Conservation (phyloP, 2,329 filamentous ascomycete genomes). For the Penicillium sp. region DNA sequence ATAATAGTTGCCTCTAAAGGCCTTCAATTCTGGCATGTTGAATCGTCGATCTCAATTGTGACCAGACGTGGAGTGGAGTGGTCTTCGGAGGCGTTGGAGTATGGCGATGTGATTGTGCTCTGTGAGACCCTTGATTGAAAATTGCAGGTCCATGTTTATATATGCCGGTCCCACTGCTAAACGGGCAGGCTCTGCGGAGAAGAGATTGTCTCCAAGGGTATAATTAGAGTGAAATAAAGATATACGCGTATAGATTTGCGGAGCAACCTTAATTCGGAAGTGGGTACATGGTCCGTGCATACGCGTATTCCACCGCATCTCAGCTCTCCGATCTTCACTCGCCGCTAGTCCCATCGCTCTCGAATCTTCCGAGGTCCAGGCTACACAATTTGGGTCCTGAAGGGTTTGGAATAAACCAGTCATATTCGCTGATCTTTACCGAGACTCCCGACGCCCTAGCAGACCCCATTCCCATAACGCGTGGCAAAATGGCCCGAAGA, state of each 20-base stretch:
- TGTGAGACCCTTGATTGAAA: too few species aligned
- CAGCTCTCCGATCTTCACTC: background rate
- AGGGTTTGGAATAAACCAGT: background rate
- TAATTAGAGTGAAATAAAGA: background rate
- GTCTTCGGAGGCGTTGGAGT: background rate
- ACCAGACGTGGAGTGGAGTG: background rate
- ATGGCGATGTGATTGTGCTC: background rate
- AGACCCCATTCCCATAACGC: background rate
- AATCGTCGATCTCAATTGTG: background rate
- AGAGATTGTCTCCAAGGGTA: background rate
- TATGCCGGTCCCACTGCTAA: background rate
- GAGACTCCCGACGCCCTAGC: background rate
- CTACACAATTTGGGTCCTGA: background rate
- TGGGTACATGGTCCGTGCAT: conserved; percentile 3
- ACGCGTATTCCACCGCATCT: background rate
- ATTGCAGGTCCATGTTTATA: background rate
- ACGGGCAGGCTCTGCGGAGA: background rate
- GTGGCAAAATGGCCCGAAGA: conserved; percentile 19
- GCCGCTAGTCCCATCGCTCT: background rate
- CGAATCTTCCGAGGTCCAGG: background rate
- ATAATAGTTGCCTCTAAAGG: background rate
- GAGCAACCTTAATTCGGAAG: conserved; percentile 2
- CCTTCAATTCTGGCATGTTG: background rate
- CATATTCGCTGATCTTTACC: background rate
- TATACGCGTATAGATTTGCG: conserved; percentile 4